These are phyloP conservation scores for Flaveria sonorensis DNA, from an alignment of 129 eudicot species.

Conservation along the genomic window DNA sequence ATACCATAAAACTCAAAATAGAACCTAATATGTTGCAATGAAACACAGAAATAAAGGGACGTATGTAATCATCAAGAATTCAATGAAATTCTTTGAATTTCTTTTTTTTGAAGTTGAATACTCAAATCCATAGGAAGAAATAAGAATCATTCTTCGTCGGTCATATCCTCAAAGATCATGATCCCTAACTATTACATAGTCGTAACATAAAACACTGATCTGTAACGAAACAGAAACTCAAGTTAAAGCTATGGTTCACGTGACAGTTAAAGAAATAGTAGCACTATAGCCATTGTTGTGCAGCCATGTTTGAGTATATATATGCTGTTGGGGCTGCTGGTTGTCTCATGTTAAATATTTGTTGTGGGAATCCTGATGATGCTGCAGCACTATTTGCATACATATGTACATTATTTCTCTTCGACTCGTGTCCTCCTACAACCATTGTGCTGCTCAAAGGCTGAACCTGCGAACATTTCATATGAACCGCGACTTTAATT, in stretches of 20 bases:
- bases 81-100: no score
- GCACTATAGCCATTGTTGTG: conserved; percentile 58
- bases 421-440: conserved; percentile 33
- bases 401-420: conserved; percentile 32
- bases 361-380: conserved; percentile 99
- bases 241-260: neutral
- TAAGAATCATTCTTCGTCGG: neutral
- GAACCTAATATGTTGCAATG: no score
- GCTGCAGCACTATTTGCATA: conserved; percentile 86
- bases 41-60: no score
- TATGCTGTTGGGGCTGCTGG: conserved; percentile 38
- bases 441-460: conserved; percentile 47
- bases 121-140: no score
- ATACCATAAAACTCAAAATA: no score
- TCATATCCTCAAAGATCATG: conserved; percentile 15
- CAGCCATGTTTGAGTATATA: conserved; percentile 57
- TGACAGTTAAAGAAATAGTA: conserved; percentile 48
- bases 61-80: no score
- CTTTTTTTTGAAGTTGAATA: no score
- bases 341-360: conserved; percentile 39
- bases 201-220: conserved; percentile 30
- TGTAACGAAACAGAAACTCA: conserved; percentile 21
- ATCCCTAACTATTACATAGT: conserved; percentile 25
- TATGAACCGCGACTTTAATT: neutral
- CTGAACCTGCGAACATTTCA: conserved; percentile 37